Evolutionary conservation across 192 early-diverging fungal species (phyloP), one percentile per base, ranked within the genome.

Genomic region (Radiomyces spectabilis): DNA sequence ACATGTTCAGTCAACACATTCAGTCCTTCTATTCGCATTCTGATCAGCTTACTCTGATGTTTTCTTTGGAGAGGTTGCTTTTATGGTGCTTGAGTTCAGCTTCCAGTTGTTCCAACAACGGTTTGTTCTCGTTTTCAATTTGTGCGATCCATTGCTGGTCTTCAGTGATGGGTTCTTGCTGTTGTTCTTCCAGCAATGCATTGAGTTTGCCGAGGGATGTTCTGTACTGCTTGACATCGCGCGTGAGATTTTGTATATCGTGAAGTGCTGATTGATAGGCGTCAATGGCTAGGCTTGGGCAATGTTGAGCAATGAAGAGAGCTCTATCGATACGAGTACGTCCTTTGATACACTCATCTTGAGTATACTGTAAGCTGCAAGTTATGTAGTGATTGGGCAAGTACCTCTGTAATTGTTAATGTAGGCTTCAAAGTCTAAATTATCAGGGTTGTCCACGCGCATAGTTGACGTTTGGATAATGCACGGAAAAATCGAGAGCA

Each of bases 71-170:
- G 47, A 82, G 58, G 47, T 87, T 89, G 37, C 59, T 74, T 45
- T 89, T 88, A 66, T 87, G 88, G 46, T 63, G 78, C 52, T 85
- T 88, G n/a, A 94, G 66, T 56, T 94, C 87, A 18, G 61, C 61
- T 41, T 94, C 88, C 24, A 94, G 65, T 56, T 69, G 74, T 13
- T 91, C 85, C 12, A 73, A 53, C 43, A 63, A 66, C 5, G 55
- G 50, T 39, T 79, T 78, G 16, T 62, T 77, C 27, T 52, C 47
- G 26, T 69, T 65, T 31, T 65, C 52, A 13, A 87, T 79, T 12
- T 59, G 59, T 24, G 76, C 77, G 5, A 77, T 59, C 72, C 74
- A 77, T 7, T 59, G 51, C 10, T 57, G 53, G 53, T 82, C 81
- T 13, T 76, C 24, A 10, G 59, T 45, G 21, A 74, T 46, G 0